Conservation (phyloP, 345 rosid species). For the Xanthoceras sorbifolium region DNA sequence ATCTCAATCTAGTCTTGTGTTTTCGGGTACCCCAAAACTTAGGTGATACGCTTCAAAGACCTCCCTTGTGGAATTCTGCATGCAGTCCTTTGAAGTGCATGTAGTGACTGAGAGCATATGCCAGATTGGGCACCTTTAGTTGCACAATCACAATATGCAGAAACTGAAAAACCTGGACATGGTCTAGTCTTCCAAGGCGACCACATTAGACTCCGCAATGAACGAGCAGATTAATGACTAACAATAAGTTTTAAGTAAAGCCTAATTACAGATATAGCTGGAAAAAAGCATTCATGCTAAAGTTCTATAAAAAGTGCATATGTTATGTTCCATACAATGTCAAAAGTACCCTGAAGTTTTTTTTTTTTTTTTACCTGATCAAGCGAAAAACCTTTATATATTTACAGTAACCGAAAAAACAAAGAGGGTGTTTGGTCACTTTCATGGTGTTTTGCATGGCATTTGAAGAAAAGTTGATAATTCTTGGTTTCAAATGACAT, state of each 20-base stretch:
- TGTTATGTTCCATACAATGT: slow-evolving; percentile 1
- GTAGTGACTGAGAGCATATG: neutral
- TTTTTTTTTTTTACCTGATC: too few relatives aligned
- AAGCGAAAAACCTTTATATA: slow-evolving; percentile 5
- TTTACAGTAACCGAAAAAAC: slow-evolving; percentile 9
- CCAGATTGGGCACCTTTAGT: neutral
- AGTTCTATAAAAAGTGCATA: slow-evolving; percentile 13
- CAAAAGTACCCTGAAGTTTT: neutral
- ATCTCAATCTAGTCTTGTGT: neutral
- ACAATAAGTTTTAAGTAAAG: neutral
- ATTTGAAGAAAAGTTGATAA: slow-evolving; percentile 15
- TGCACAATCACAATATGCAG: slow-evolving; percentile 4
- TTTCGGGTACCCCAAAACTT: too few relatives aligned
- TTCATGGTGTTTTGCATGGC: slow-evolving; percentile 31
- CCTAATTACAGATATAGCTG: neutral
- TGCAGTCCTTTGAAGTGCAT: neutral
- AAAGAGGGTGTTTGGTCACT: slow-evolving; percentile 11
- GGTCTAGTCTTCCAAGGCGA: neutral
- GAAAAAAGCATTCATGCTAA: neutral
- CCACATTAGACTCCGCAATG: neutral
- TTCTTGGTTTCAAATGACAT: slow-evolving; percentile 29
- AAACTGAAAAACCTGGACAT: neutral
- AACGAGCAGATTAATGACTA: neutral
- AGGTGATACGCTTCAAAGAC: neutral
- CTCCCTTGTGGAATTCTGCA: neutral